Percentiles rank a stretch among this genome's conserved stretches.
phyloP scores from a whole-genome alignment of 2,329 filamentous ascomycete species.

The Exophiala alcalophila region DNA sequence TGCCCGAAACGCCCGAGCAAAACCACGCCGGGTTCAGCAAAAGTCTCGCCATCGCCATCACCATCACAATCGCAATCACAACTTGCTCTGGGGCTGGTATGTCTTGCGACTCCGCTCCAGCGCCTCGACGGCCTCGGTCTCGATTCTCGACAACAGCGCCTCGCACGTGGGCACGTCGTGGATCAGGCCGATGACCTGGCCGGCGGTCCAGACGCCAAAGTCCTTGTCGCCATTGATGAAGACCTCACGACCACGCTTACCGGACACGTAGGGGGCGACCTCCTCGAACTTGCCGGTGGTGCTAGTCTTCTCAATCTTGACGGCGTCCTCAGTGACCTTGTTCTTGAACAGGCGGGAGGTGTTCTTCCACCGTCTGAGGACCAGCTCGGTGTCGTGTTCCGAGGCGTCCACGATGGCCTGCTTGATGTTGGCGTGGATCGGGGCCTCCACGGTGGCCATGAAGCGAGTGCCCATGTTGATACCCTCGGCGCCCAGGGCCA shows the following conservation, averaged over 20 bases:
- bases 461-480: slow-evolving; percentile 99
- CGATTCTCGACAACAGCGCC: slow-evolving; percentile 67
- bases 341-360: slow-evolving; percentile 86
- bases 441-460: slow-evolving; percentile 92
- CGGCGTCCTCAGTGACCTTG: slow-evolving; percentile 75
- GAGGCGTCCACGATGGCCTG: slow-evolving; percentile 81
- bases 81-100: slow-evolving; percentile 26
- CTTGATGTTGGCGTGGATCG: slow-evolving; percentile 92
- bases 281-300: slow-evolving; percentile 83
- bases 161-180: slow-evolving; percentile 63
- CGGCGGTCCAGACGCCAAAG: slow-evolving; percentile 93
- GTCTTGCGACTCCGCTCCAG: slow-evolving; percentile 53
- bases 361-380: slow-evolving; percentile 89
- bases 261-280: slow-evolving; percentile 81
- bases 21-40: too few species aligned
- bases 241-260: slow-evolving; percentile 84
- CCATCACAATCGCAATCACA: slow-evolving; percentile 6
- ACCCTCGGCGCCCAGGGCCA: slow-evolving; percentile 85
- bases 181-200: slow-evolving; percentile 88
- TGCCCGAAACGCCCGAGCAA: too few species aligned
- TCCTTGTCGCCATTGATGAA: slow-evolving; percentile 90
- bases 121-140: slow-evolving; percentile 69
- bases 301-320: slow-evolving; percentile 80
- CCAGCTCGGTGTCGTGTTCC: slow-evolving; percentile 86
- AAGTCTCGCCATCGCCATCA: too few species aligned